Evolutionary conservation across 163 green algal species (phyloP), one percentile per base, ranked within the genome.

Genomic region (Prototheca wickerhamii): DNA sequence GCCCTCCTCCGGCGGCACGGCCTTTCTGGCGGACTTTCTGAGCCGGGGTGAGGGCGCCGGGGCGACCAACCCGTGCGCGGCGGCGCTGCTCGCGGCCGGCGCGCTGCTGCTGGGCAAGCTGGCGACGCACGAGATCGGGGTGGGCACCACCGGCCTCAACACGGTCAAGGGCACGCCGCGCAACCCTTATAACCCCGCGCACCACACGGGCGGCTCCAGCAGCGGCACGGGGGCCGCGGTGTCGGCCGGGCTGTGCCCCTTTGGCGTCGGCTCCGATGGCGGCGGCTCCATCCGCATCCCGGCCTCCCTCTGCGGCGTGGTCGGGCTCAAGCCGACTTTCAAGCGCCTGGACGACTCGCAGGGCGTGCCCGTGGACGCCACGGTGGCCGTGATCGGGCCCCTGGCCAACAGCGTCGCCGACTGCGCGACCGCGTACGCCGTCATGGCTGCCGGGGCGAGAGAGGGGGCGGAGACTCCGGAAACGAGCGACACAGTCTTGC

Each of bases 221-320:
- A 77, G 63, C 33, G 86, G 84, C 32, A 71, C 50, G 20, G 86
- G 70, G 0, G 86, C 77, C 1, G 55, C 75, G 2, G 73, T 93
- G 55, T 80, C 79, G 5, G 72, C 81, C 0, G 84, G 84, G 4
- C 42, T 93, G 32, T 83, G 73, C 57, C 73, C 82, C 26, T 74
- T 91, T 59, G 76, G 81, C 1, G 31, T 87, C 10, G 82, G 82
- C 40, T 77, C 65, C 29, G 85, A 92, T 63, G 85, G 85, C 21
- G 85, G 85, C 30, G 85, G 85, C 54, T 85, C 72, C 60, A 75
- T 90, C 42, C 76, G 85, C 44, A 80, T 92, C 58, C 85, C 85
- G 4, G 60, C 83, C 5, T 68, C 79, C 4, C 64, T 76, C 33
- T 89, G 82, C 65, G 82, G 84, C 5, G 43, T 80, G 2, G 68